These are phyloP conservation scores for Medicago ruthenica DNA, from an alignment of 306 rosid species.

Conservation along the genomic window DNA sequence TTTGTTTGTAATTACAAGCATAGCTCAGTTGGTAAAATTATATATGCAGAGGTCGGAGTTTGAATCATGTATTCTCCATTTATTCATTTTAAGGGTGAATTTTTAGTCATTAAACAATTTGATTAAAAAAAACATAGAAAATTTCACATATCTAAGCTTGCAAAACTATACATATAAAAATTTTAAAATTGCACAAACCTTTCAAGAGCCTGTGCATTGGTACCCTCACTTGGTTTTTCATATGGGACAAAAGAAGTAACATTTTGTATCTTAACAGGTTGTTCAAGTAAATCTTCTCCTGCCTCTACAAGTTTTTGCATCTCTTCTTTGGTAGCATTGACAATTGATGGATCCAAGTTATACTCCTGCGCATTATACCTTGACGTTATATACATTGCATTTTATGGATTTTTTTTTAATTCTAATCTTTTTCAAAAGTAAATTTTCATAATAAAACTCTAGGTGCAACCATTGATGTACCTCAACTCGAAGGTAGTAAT, in stretches of 20 bases:
- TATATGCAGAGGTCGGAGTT: no score
- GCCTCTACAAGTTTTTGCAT: constrained; percentile 55
- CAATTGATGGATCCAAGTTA: constrained; percentile 43
- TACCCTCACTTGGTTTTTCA: constrained; percentile 32
- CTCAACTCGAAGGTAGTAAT: constrained; percentile 17
- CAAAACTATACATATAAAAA: not conserved
- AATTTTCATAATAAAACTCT: no score
- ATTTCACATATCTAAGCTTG: not conserved
- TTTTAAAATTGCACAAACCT: constrained; percentile 45
- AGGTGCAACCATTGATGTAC: not conserved
- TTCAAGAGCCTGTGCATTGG: constrained; percentile 60
- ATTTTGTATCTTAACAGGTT: constrained; percentile 50
- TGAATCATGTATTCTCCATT: no score
- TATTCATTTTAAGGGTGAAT: no score
- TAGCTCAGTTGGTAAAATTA: no score
- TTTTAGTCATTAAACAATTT: no score
- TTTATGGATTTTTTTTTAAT: no score
- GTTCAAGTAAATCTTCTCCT: constrained; percentile 48
- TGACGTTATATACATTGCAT: not conserved
- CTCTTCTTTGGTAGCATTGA: constrained; percentile 48
- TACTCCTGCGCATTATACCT: constrained; percentile 54
- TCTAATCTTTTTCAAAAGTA: no score
- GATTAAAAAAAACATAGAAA: no score
- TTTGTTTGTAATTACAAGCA: no score
- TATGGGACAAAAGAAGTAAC: constrained; percentile 48